phyloP scores from a whole-genome alignment of 257 asterid genomes.

The Ligustrum vulgare region DNA sequence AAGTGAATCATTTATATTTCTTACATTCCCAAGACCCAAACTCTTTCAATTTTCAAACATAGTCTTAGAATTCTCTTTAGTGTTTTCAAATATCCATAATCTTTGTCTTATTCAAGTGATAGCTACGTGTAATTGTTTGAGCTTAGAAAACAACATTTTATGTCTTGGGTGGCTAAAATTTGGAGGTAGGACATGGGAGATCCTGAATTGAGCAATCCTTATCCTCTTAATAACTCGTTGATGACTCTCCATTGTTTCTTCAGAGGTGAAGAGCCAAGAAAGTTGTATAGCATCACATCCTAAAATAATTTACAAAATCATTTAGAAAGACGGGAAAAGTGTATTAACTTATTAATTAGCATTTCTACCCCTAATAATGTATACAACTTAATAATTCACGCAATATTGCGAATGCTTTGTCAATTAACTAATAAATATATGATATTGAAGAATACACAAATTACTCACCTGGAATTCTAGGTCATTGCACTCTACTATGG shows the following conservation, averaged over 20 bases:
- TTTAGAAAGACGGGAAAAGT: not conserved
- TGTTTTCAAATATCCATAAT: conserved; percentile 68
- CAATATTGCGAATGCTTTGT: not conserved
- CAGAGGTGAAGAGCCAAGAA: conserved; percentile 62
- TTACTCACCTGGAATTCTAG: conserved; percentile 61
- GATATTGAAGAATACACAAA: not conserved
- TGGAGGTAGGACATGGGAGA: conserved; percentile 39
- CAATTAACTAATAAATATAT: not conserved
- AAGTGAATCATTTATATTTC: conserved; percentile 52
- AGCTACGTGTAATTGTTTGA: conserved; percentile 65
- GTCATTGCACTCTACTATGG: conserved; percentile 68
- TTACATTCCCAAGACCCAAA: conserved; percentile 51
- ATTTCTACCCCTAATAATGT: not conserved
- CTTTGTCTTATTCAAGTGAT: conserved; percentile 70
- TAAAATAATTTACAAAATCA: conserved; percentile 19
- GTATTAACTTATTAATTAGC: not conserved
- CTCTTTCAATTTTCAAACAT: conserved; percentile 65
- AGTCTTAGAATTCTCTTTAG: conserved; percentile 49
- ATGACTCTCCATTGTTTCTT: conserved; percentile 64
- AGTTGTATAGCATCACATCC: conserved; percentile 70
- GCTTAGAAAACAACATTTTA: conserved; percentile 58
- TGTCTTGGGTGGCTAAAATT: conserved; percentile 50
- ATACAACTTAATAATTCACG: not conserved
- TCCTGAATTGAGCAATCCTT: conserved; percentile 36
- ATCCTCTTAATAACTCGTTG: conserved; percentile 51